Base-by-base conservation (phyloP, 768 basidiomycete species). In the Holtermanniella nyarrowii region DNA sequence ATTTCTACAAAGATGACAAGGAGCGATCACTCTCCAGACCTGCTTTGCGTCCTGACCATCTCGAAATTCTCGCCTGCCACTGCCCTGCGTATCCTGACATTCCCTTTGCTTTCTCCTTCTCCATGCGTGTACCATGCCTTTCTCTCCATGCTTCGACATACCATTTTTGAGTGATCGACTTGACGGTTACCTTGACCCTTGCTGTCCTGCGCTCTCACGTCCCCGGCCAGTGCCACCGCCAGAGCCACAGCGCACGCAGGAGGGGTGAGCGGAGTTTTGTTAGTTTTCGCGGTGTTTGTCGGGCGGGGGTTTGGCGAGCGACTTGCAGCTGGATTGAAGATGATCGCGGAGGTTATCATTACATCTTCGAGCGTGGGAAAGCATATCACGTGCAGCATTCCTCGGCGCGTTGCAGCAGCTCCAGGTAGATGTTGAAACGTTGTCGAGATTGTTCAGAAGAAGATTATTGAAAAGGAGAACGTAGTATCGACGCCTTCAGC, bases 151-250 rank as follows among this genome's bases (percentile, higher is more conserved):
- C 41, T 12, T 39, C 11, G 18, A 14, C 44, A 46, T 11, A 24
- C 20, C 37, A 21, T 5, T 44, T 7, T 13, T 18, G 5, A 57
- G 46, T 57, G 50, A 57, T 47, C 55, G 53, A 52, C 44, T 57
- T 57, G 51, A 52, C 55, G 50, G 45, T 44, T 26, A 42, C 48
- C 40, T 13, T 24, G 14, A 16, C 31, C 16, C 31, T 37, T 7
- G 31, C 31, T 7, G 31, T 37, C 31, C 16, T 7, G 31, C 31
- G 16, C 10, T 37, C 31, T 37, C 31, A 7, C 10, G 31, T 16
- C 16, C 31, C 10, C 10, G 10, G 31, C 31, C 7, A 16, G 16
- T 16, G 10, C 31, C 10, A 16, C 31, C 10, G 31, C 31, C 31
- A 37, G 31, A 16, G 10, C 10, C 10, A 16, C 31, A 37, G 31